Evolutionary conservation across 352 stramenopile genomes (phyloP).

Genomic region (Phytophthora constricta): DNA sequence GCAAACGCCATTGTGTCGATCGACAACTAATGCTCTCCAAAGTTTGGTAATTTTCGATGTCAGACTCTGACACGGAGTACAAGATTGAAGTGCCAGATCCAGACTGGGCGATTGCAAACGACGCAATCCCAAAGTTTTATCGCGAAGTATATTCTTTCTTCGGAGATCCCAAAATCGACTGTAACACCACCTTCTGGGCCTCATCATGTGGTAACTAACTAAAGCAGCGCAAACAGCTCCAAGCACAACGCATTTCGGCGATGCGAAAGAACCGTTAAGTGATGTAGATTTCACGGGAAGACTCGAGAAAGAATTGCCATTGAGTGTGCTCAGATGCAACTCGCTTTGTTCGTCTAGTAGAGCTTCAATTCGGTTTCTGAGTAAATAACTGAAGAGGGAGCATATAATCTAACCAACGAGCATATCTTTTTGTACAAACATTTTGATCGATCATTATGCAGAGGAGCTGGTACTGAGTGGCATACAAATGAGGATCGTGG

Average conservation of each 20-base stretch:
- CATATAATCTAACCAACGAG: too few relatives aligned
- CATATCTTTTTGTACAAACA: too few relatives aligned
- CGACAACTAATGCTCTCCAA: too few relatives aligned
- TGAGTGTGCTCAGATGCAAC: too few relatives aligned
- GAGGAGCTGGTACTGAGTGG: too few relatives aligned
- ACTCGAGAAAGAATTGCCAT: constrained; percentile 18
- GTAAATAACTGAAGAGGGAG: too few relatives aligned
- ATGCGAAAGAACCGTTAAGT: constrained; percentile 14
- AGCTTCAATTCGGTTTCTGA: too few relatives aligned
- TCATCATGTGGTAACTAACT: constrained; percentile 26
- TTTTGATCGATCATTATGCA: too few relatives aligned
- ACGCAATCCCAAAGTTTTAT: constrained; percentile 10
- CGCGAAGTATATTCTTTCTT: background rate
- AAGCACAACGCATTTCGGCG: constrained; percentile 20
- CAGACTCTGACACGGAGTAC: constrained; percentile 9
- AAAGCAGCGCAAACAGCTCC: constrained; percentile 14
- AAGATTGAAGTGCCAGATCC: constrained; percentile 2
- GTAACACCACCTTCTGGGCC: background rate
- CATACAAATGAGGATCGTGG: too few relatives aligned
- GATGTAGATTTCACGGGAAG: constrained; percentile 20
- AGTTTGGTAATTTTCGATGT: too few relatives aligned
- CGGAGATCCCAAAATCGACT: background rate
- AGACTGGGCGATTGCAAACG: constrained; percentile 12
- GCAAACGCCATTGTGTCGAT: constrained; percentile 22
- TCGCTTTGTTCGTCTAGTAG: too few relatives aligned